Percentiles rank a stretch among this genome's conserved stretches.
Conservation (phyloP, 768 basidiomycete genomes). For the Termitomyces sp. region DNA sequence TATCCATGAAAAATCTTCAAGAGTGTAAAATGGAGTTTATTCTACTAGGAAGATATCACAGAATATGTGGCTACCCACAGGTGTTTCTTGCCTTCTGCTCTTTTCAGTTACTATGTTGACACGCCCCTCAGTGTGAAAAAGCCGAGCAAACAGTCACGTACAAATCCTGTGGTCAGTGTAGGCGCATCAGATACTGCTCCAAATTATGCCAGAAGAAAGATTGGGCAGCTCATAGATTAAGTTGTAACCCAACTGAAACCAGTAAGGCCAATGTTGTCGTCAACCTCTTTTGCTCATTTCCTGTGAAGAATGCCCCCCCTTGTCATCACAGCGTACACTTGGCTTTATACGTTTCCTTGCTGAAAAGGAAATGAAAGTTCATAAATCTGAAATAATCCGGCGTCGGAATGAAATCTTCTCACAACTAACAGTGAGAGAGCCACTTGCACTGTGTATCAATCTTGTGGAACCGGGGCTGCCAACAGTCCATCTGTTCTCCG, state of each 20-base stretch:
- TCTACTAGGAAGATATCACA: not conserved
- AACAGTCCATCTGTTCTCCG: not conserved
- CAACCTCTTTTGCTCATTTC: not conserved
- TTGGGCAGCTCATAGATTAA: not conserved
- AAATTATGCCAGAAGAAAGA: not conserved
- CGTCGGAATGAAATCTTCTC: not conserved
- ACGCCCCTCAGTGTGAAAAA: not conserved
- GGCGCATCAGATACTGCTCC: not conserved
- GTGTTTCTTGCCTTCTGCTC: not conserved
- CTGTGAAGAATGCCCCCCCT: not conserved
- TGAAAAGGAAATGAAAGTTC: not conserved
- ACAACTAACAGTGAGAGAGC: not conserved
- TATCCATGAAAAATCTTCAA: not conserved
- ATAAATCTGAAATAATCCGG: not conserved
- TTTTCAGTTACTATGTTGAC: too few species aligned
- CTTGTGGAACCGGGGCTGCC: not conserved
- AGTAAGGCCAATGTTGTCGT: not conserved
- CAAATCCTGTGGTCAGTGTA: not conserved
- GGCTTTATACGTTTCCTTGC: not conserved
- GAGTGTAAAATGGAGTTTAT: not conserved
- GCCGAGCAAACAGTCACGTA: not conserved
- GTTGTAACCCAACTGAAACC: not conserved
- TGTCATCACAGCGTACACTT: not conserved
- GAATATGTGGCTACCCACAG: not conserved
- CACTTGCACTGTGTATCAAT: not conserved